Evolutionary conservation across 129 eudicot species (phyloP).

Genomic region (Flaveria sonorensis): DNA sequence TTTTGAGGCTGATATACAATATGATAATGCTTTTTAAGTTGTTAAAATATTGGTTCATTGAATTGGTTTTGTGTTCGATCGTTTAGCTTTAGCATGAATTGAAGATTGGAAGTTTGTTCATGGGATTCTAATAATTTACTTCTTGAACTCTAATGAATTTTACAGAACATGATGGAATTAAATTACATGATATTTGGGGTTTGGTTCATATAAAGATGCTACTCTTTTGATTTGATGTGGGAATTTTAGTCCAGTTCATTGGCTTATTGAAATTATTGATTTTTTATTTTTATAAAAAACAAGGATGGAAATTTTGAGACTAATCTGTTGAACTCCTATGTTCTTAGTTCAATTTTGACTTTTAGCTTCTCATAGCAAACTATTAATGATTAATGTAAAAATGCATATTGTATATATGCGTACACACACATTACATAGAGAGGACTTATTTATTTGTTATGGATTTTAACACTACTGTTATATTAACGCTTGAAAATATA

Average conservation of each 20-base stretch:
- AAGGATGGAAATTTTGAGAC: not conserved
- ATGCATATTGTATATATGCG: not conserved
- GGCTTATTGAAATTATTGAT: slow-evolving; percentile 3
- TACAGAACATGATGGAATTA: slow-evolving; percentile 8
- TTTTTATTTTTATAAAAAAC: not conserved
- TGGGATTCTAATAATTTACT: slow-evolving; percentile 5
- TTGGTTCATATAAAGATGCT: not conserved
- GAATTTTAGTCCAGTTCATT: slow-evolving; percentile 5
- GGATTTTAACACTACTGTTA: no score
- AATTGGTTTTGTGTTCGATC: not conserved
- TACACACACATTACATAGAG: no score
- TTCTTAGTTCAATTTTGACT: not conserved
- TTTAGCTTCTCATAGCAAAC: slow-evolving; percentile 17
- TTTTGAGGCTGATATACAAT: slow-evolving; percentile 86
- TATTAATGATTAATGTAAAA: not conserved
- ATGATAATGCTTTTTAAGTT: slow-evolving; percentile 61
- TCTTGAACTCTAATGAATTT: slow-evolving; percentile 12
- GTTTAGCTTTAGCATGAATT: slow-evolving; percentile 18
- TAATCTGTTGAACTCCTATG: slow-evolving; percentile 7
- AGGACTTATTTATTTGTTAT: no score
- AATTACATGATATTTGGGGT: slow-evolving; percentile 1
- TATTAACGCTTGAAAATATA: no score
- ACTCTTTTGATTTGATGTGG: not conserved
- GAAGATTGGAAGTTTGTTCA: slow-evolving; percentile 20
- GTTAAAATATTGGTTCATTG: not conserved